A percentile compares a stretch with the other conserved stretches of the same genome.
phyloP scores from a whole-genome alignment of 305 asterid species.

The Rubia balearica region DNA sequence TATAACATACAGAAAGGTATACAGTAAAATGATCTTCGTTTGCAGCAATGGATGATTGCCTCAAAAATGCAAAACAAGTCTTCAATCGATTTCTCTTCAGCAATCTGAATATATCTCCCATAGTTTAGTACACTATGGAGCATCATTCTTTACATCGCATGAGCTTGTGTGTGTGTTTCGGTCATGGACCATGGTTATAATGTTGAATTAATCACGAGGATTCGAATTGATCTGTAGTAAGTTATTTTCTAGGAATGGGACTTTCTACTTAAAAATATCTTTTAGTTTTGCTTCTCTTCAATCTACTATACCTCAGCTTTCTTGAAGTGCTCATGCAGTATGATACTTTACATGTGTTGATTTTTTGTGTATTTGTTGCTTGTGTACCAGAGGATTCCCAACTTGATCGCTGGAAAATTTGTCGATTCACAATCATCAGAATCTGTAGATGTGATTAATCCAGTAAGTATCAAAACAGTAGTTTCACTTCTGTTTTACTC shows the following conservation, averaged over 20 bases:
- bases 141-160: neutral
- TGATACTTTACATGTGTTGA: neutral
- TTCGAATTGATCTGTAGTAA: too few relatives aligned
- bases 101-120: too few relatives aligned
- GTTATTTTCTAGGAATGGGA: too few relatives aligned
- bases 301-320: neutral
- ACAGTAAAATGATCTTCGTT: neutral
- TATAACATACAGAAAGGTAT: neutral
- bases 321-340: neutral
- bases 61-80: too few relatives aligned
- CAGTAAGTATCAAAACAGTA: conserved; percentile 40
- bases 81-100: too few relatives aligned
- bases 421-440: conserved; percentile 62
- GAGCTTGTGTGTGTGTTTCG: neutral
- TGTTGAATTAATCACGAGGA: neutral
- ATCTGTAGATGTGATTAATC: conserved; percentile 71
- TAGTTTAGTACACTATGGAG: too few relatives aligned
- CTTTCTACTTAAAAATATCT: neutral
- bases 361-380: conserved; percentile 10
- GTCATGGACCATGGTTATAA: neutral
- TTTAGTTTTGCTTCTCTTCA: neutral
- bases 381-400: conserved; percentile 65
- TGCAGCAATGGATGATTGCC: neutral
- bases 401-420: conserved; percentile 82
- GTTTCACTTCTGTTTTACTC: conserved; percentile 4